Conservation (phyloP, 371 early-diverging fungal genomes). For the Capillidium rhysosporum region DNA sequence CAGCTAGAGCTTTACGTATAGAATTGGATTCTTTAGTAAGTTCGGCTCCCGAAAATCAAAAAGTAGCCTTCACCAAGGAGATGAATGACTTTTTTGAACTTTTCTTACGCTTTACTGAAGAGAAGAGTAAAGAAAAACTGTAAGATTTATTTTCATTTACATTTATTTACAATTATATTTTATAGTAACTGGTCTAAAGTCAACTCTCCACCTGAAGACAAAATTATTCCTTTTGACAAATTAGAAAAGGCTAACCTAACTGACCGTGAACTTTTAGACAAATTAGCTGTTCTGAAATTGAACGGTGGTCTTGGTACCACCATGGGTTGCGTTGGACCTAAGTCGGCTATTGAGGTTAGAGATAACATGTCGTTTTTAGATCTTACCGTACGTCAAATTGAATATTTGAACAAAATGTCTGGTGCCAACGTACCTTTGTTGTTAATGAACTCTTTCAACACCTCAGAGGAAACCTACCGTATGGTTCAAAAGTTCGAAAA, state of each 20-base stretch:
- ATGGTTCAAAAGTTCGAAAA: conserved; percentile 68
- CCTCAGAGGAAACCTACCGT: conserved; percentile 90
- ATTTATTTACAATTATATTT: conserved; percentile 1
- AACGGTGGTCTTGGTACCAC: conserved; percentile 99
- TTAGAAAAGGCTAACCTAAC: conserved; percentile 27
- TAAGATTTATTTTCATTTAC: conserved; percentile 23
- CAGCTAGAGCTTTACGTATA: neutral
- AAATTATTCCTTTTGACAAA: conserved; percentile 55
- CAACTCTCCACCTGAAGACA: conserved; percentile 71
- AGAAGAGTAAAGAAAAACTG: conserved; percentile 67
- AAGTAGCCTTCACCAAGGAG: conserved; percentile 20
- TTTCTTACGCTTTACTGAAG: conserved; percentile 68
- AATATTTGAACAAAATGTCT: conserved; percentile 80
- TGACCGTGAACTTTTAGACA: conserved; percentile 43
- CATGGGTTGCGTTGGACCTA: conserved; percentile 99
- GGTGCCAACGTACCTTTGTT: conserved; percentile 90
- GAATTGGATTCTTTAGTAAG: conserved; percentile 1
- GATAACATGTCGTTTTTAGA: conserved; percentile 98
- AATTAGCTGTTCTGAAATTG: conserved; percentile 96
- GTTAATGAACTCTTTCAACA: conserved; percentile 99
- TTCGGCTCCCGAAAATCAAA: neutral
- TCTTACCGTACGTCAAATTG: conserved; percentile 92
- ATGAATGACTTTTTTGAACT: conserved; percentile 87
- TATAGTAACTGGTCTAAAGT: conserved; percentile 84
- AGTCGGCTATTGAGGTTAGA: conserved; percentile 96